A percentile compares a stretch with the other conserved stretches of the same genome.
phyloP scores from a whole-genome alignment of 345 rosid genomes.

The Clausena lansium region DNA sequence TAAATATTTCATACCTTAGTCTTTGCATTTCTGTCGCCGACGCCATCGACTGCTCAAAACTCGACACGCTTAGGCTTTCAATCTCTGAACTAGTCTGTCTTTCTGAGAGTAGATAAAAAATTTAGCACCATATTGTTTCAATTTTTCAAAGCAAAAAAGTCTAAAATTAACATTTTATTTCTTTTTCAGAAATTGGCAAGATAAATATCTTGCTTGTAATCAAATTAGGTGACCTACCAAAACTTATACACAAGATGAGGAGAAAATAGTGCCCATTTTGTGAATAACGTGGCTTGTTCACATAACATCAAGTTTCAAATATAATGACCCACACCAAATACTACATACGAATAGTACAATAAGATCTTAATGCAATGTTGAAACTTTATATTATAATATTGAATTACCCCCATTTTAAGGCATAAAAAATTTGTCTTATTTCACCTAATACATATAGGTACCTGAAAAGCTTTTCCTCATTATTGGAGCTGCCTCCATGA shows the following conservation, averaged over 20 bases:
- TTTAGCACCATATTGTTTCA: constrained; percentile 9
- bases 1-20: constrained; percentile 43
- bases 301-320: no score
- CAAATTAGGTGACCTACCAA: constrained; percentile 59
- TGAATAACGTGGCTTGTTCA: no score
- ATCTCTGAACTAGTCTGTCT: constrained; percentile 56
- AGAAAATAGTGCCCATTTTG: no score
- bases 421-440: constrained; percentile 1
- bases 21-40: constrained; percentile 57
- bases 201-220: no score
- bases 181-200: constrained; percentile 6
- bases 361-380: neutral
- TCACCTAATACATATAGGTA: constrained; percentile 20
- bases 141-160: neutral
- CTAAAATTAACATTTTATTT: constrained; percentile 17
- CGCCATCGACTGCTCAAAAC: constrained; percentile 50
- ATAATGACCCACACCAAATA: constrained; percentile 3
- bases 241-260: neutral
- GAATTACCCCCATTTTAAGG: neutral
- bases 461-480: constrained; percentile 74
- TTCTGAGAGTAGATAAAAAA: constrained; percentile 42
- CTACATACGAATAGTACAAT: constrained; percentile 12
- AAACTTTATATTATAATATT: neutral
- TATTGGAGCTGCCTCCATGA: constrained; percentile 46
- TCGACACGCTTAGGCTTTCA: constrained; percentile 70